Base-by-base conservation (phyloP, 83 land plant species). In the Isoetes engelmannii region DNA sequence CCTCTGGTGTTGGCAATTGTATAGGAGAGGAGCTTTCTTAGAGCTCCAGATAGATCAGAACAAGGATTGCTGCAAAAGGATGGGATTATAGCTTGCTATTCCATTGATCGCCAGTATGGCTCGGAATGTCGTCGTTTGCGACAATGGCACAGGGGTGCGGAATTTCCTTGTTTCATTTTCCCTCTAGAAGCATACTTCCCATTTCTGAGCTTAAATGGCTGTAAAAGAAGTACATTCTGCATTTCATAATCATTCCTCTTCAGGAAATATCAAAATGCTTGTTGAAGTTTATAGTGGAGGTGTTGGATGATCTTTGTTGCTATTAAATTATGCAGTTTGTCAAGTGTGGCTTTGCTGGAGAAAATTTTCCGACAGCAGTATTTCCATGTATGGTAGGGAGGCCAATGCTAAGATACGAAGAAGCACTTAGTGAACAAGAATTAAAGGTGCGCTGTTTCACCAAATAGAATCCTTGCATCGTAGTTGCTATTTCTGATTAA, bases 271-370 rank as follows among this genome's bases (percentile, higher is more conserved):
- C n/a, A 18, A n/a, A 18, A 42, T 8, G 10, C 45, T 45, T 37
- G 58, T 12, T 44, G 12, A 56, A 8, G 45, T 65, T 28, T 43
- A 42, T 10, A 9, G 19, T 50, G 13, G 21, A 13, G 56, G 21
- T 13, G 12, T 67, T 9, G 42, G n/a, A 13, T 50, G 12, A 28
- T 47, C 47, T 49, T 49, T 45, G 44, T 37, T 65, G 54, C 47
- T 53, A 19, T 44, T 58, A 18, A 10, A n/a, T 76, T 59, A 48
- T 86, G 77, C 87, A 95, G 99, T 95, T 86, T 82, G 96, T 95
- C 18, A 95, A 95, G 65, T 95, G 99, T 76, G 99, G 99, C 10
- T 95, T 95, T 79, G 97, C 99, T 55, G 99, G 97, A 5, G 99
- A 95, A 68, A 95, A 95, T 61, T 95, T 95, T 63, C 97, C 99